A percentile compares a stretch with the other conserved stretches of the same genome.
Evolutionary conservation across 768 basidiomycete genomes (phyloP).

Genomic region (Pulveroboletus sp.): DNA sequence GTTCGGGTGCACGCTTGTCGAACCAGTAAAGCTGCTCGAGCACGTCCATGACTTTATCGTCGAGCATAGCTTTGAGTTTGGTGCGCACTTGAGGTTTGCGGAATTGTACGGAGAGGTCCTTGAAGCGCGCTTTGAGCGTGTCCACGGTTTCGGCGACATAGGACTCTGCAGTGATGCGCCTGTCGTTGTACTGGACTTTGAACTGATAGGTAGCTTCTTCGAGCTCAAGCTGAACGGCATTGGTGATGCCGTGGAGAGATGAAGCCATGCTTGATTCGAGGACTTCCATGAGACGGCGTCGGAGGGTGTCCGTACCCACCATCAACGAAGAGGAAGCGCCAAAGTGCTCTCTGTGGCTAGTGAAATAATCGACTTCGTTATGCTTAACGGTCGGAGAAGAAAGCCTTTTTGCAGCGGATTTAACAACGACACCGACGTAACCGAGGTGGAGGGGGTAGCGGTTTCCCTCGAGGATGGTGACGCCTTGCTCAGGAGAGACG

Average conservation of each 20-base stretch:
- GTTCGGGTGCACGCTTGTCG: conserved; percentile 80
- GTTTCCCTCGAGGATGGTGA: conserved; percentile 78
- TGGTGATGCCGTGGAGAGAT: conserved; percentile 92
- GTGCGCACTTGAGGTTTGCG: conserved; percentile 83
- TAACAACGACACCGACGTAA: conserved; percentile 95
- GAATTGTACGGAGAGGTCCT: conserved; percentile 81
- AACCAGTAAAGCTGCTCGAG: conserved; percentile 97
- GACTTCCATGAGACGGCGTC: conserved; percentile 92
- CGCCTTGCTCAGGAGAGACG: conserved; percentile 82
- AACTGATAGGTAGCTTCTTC: conserved; percentile 98
- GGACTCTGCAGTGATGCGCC: conserved; percentile 89
- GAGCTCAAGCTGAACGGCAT: conserved; percentile 94
- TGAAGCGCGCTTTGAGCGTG: conserved; percentile 85
- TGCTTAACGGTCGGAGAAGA: conserved; percentile 49
- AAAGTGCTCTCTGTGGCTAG: conserved; percentile 59
- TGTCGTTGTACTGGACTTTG: conserved; percentile 98
- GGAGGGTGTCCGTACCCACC: conserved; percentile 90
- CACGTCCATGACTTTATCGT: conserved; percentile 96
- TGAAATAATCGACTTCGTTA: conserved; percentile 69
- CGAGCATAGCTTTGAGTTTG: conserved; percentile 89
- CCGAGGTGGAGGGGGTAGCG: conserved; percentile 97
- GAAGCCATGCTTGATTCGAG: conserved; percentile 97
- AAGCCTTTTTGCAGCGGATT: conserved; percentile 59
- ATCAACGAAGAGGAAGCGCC: conserved; percentile 63
- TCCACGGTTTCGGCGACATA: conserved; percentile 99